Evolutionary conservation across 1,284 basidiomycete genomes (phyloP).

Genomic region (Cryptococcus sp.): DNA sequence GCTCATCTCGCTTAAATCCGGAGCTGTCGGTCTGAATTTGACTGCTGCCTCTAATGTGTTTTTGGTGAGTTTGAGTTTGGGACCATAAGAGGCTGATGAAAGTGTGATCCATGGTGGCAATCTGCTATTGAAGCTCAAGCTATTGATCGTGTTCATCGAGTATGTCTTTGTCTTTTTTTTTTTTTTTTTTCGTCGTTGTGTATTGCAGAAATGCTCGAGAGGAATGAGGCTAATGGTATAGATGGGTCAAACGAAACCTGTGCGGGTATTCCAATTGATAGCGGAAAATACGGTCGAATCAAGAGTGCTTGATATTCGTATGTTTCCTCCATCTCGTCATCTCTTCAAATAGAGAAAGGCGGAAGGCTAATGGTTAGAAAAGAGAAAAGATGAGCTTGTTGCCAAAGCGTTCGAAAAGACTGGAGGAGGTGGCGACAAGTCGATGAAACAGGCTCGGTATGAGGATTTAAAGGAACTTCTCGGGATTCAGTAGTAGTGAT

Average conservation of each 20-base stretch:
- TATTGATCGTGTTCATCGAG: conserved; percentile 71
- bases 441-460: conserved; percentile 40
- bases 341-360: not conserved
- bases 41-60: conserved; percentile 88
- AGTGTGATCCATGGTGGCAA: conserved; percentile 63
- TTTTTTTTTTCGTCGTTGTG: conserved; percentile 13
- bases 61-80: conserved; percentile 55
- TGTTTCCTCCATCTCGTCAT: too few species aligned
- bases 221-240: conserved; percentile 47
- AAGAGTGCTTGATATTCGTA: conserved; percentile 79
- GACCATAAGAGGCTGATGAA: conserved; percentile 35
- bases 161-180: conserved; percentile 11
- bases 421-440: conserved; percentile 24
- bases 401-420: conserved; percentile 43
- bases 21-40: conserved; percentile 76
- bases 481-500: conserved; percentile 27
- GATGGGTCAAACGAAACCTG: conserved; percentile 73
- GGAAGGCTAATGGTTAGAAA: conserved; percentile 31
- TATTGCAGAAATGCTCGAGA: conserved; percentile 6
- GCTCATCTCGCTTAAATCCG: conserved; percentile 75
- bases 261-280: conserved; percentile 82
- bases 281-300: conserved; percentile 82
- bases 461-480: conserved; percentile 43
- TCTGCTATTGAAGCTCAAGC: conserved; percentile 82
- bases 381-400: conserved; percentile 39